These are phyloP conservation scores for Huntiella moniliformis DNA, from an alignment of 2,329 filamentous ascomycete genomes.

Conservation along the genomic window DNA sequence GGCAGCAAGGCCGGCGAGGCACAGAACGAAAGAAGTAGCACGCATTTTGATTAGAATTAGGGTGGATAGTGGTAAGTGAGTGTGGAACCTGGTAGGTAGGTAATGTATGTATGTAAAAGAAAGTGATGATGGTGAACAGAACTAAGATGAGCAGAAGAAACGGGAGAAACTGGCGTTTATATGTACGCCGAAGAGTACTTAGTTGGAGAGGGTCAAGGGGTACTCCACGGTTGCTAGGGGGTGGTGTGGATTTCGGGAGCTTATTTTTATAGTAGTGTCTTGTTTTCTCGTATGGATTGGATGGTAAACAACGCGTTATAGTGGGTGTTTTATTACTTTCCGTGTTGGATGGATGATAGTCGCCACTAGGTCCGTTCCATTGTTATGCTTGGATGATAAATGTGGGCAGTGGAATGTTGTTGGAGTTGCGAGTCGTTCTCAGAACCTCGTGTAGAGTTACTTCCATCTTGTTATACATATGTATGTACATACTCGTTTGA, in stretches of 20 bases:
- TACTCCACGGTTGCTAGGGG: background rate
- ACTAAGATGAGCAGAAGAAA: conserved; percentile 5
- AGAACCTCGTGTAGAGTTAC: no score
- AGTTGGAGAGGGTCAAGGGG: background rate
- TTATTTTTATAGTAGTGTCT: background rate
- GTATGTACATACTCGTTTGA: no score
- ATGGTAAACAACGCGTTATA: no score
- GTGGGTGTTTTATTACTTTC: background rate
- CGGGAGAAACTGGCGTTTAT: background rate
- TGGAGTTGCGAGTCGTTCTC: background rate
- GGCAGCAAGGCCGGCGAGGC: conserved; percentile 27
- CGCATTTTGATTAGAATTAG: conserved; percentile 29
- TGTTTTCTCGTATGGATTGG: background rate
- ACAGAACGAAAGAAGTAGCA: conserved; percentile 28
- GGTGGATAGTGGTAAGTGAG: conserved; percentile 14
- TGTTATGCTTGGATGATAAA: background rate
- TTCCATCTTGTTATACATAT: no score
- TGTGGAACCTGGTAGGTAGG: conserved; percentile 9
- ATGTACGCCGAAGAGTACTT: conserved; percentile 6
- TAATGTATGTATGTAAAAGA: conserved; percentile 11
- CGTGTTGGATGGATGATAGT: background rate
- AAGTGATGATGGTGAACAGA: conserved; percentile 2
- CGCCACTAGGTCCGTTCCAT: background rate
- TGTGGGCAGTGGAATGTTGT: background rate
- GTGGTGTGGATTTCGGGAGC: background rate